Conservation (phyloP, 306 rosid species). For the Betula pendula region DNA sequence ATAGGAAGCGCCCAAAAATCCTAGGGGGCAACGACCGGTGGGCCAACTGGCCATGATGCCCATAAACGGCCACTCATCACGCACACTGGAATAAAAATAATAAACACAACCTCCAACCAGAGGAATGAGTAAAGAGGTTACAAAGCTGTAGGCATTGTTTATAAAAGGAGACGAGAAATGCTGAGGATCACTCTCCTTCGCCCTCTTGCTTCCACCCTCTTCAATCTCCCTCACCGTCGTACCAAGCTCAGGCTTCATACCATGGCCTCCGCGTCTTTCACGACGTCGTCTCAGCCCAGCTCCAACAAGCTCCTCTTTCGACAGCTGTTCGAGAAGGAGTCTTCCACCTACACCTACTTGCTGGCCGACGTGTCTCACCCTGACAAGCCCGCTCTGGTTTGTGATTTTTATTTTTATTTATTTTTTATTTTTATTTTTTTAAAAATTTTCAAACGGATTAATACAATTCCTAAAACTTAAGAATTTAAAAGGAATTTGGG, state of each 20-base stretch:
- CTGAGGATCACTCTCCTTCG: constrained; percentile 10
- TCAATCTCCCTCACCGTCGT: constrained; percentile 8
- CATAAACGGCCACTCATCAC: too few species aligned
- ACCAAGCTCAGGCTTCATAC: not conserved
- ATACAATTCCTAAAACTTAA: not conserved
- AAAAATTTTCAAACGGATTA: too few species aligned
- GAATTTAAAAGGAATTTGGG: not conserved
- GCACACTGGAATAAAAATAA: too few species aligned
- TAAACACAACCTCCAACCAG: too few species aligned
- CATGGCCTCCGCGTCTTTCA: constrained; percentile 25
- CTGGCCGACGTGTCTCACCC: constrained; percentile 80
- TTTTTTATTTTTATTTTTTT: too few species aligned
- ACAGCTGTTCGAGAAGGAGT: constrained; percentile 93
- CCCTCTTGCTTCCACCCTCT: not conserved
- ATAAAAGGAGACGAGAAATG: not conserved
- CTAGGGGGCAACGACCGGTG: too few species aligned
- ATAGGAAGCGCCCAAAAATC: too few species aligned
- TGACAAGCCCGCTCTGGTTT: constrained; percentile 73
- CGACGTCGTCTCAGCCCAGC: constrained; percentile 30
- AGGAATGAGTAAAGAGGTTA: too few species aligned
- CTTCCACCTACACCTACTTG: constrained; percentile 87
- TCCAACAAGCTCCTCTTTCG: constrained; percentile 68
- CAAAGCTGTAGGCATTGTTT: too few species aligned
- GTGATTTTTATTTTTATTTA: not conserved
- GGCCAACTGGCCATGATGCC: too few species aligned